phyloP scores from a whole-genome alignment of 2,329 filamentous ascomycete species.

The Colletotrichum melonis region DNA sequence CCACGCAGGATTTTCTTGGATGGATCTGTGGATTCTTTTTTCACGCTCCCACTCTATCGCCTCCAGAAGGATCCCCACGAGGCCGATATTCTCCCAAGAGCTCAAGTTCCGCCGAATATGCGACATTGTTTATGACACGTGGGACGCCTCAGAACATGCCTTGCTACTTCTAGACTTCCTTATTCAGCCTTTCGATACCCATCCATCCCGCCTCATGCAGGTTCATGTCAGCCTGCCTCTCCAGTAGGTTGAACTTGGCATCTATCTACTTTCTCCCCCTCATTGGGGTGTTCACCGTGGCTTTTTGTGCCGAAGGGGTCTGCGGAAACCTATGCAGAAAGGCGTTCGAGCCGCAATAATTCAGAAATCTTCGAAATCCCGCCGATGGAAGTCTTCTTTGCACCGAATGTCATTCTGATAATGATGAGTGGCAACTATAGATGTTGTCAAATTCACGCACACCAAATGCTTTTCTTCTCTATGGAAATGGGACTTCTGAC shows the following conservation, averaged over 20 bases:
- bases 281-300: not conserved
- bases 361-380: no score
- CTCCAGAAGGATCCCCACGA: not conserved
- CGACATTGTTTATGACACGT: slow-evolving; percentile 7
- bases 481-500: no score
- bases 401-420: no score
- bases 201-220: slow-evolving; percentile 7
- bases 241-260: not conserved
- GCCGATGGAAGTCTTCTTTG: no score
- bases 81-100: not conserved
- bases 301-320: not conserved
- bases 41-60: not conserved
- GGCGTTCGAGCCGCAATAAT: no score
- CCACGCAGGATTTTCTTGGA: not conserved
- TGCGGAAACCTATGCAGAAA: not conserved
- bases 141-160: not conserved
- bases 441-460: no score
- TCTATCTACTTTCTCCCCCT: slow-evolving; percentile 14
- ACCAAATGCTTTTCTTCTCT: no score
- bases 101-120: not conserved
- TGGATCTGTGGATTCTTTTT: not conserved
- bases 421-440: no score
- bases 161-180: not conserved
- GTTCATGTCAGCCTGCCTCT: not conserved
- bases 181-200: not conserved